These are phyloP conservation scores for Lippia alba DNA, from an alignment of 305 asterid genomes.

Conservation along the genomic window DNA sequence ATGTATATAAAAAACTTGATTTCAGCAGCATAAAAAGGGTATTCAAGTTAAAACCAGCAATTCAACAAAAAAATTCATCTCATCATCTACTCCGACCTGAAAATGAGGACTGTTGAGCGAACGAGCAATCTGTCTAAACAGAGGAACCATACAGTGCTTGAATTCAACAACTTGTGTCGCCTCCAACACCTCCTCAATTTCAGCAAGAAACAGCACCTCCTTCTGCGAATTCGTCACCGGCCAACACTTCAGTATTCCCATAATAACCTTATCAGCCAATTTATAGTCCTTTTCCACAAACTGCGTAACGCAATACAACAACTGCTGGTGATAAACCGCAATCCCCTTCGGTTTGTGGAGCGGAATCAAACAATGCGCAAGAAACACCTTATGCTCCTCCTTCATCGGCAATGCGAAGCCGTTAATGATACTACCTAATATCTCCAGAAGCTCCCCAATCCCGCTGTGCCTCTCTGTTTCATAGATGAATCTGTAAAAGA, in stretches of 20 bases:
- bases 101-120: constrained; percentile 79
- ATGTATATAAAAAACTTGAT: background rate
- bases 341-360: constrained; percentile 80
- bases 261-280: constrained; percentile 73
- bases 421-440: constrained; percentile 86
- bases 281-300: constrained; percentile 86
- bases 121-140: constrained; percentile 76
- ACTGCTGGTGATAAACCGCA: constrained; percentile 74
- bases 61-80: constrained; percentile 12
- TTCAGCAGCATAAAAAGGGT: constrained; percentile 11
- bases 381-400: constrained; percentile 94
- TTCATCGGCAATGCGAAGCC: constrained; percentile 96
- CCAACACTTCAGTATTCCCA: constrained; percentile 90
- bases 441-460: constrained; percentile 87
- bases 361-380: constrained; percentile 77
- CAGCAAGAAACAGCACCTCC: constrained; percentile 87
- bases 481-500: constrained; percentile 75
- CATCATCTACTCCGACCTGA: constrained; percentile 60
- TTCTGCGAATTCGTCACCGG: constrained; percentile 78
- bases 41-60: constrained; percentile 1
- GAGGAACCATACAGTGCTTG: constrained; percentile 81
- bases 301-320: constrained; percentile 72
- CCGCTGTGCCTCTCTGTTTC: constrained; percentile 85
- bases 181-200: constrained; percentile 85
- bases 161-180: constrained; percentile 74